Conservation (phyloP, 2,329 filamentous ascomycete species). For the Teratosphaeria destructans region DNA sequence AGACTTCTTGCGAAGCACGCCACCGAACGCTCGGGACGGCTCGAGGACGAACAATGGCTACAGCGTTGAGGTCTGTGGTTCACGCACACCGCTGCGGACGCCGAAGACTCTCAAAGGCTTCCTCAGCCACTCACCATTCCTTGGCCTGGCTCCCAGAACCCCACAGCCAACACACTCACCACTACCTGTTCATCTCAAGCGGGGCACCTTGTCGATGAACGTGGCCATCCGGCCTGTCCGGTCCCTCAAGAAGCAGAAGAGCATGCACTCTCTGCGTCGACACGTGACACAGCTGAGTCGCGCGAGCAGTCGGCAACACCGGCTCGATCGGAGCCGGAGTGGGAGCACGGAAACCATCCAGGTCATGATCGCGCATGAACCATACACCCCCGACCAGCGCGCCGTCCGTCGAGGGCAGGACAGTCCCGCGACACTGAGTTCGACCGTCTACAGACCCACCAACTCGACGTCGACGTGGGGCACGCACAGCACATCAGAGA, state of each 20-base stretch:
- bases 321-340: conserved; percentile 15
- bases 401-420: not conserved
- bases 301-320: conserved; percentile 3
- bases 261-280: conserved; percentile 22
- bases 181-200: conserved; percentile 22
- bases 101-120: conserved; percentile 9
- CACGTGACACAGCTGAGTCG: conserved; percentile 11
- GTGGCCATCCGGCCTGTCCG: conserved; percentile 19
- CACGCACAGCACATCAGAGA: not conserved
- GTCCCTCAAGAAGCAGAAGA: conserved; percentile 21
- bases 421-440: not conserved
- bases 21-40: conserved; percentile 12
- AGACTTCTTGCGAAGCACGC: conserved; percentile 23
- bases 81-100: conserved; percentile 10
- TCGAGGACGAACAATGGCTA: conserved; percentile 8
- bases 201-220: conserved; percentile 21
- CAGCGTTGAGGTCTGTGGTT: conserved; percentile 9
- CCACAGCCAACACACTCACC: conserved; percentile 18
- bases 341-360: conserved; percentile 34
- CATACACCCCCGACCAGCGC: conserved; percentile 11
- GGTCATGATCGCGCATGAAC: conserved; percentile 9
- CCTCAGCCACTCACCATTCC: conserved; percentile 21
- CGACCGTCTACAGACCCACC: conserved; percentile 2
- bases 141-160: conserved; percentile 12
- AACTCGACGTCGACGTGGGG: conserved; percentile 2